Conservation (phyloP, 768 basidiomycete species). For the Sporobolomyces roseus region DNA sequence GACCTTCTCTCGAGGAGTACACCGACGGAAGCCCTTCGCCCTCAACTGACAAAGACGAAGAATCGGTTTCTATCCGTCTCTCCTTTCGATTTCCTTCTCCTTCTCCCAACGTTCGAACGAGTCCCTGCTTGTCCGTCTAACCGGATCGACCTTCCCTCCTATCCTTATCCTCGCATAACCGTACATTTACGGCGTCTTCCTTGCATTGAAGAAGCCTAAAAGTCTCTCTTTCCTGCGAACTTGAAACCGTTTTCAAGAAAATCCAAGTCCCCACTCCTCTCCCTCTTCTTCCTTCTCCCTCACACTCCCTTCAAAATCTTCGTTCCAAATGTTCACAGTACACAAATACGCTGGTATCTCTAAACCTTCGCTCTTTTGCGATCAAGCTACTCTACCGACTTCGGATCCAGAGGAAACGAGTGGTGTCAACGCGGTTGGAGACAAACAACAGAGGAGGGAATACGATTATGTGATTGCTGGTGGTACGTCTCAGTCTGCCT, state of each 20-base stretch:
- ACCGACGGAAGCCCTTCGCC: too few species aligned
- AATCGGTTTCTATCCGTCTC: too few species aligned
- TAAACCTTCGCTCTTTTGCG: slow-evolving; percentile 13
- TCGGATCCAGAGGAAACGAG: neutral
- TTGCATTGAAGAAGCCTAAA: too few species aligned
- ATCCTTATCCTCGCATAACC: neutral
- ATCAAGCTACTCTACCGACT: neutral
- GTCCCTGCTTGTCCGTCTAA: too few species aligned
- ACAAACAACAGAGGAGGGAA: neutral
- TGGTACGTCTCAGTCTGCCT: slow-evolving; percentile 7
- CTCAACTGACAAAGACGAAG: too few species aligned
- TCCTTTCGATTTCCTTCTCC: neutral
- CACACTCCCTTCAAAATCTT: neutral
- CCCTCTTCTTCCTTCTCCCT: neutral
- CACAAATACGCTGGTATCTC: slow-evolving; percentile 20
- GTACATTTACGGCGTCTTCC: neutral
- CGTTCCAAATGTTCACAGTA: slow-evolving; percentile 7
- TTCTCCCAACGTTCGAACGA: too few species aligned
- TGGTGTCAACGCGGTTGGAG: neutral
- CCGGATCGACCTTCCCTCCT: too few species aligned
- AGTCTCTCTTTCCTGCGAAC: too few species aligned
- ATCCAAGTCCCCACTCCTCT: neutral
- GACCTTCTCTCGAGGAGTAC: too few species aligned
- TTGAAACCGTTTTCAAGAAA: neutral
- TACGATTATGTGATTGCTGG: slow-evolving; percentile 28